Evolutionary conservation across 345 rosid species (phyloP).

Genomic region (Xanthoceras sorbifolium): DNA sequence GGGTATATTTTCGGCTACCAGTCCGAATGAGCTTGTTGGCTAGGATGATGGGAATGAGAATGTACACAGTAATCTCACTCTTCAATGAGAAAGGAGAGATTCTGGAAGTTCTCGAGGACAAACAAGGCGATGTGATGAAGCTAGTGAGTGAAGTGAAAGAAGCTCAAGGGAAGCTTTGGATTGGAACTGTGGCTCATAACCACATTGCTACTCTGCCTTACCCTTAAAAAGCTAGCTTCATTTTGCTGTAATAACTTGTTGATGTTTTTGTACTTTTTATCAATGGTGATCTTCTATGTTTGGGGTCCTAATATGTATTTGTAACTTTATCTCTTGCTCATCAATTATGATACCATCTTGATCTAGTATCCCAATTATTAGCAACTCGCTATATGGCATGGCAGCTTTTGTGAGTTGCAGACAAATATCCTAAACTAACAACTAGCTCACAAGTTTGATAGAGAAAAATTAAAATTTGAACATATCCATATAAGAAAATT

Average conservation of each 20-base stretch:
- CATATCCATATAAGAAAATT: too few relatives aligned
- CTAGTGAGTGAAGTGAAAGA: constrained; percentile 93
- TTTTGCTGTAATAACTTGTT: background rate
- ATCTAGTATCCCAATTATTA: too few relatives aligned
- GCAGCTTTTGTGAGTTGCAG: too few relatives aligned
- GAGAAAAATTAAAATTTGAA: too few relatives aligned
- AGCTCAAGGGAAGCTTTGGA: constrained; percentile 85
- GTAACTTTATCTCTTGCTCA: background rate
- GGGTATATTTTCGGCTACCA: constrained; percentile 75
- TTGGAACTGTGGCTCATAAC: constrained; percentile 96
- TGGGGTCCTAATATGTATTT: background rate
- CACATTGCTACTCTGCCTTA: constrained; percentile 84
- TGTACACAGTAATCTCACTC: constrained; percentile 80
- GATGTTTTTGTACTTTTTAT: background rate
- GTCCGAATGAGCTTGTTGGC: constrained; percentile 66
- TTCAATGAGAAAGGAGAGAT: constrained; percentile 64
- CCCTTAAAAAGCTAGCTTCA: constrained; percentile 31
- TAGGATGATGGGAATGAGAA: constrained; percentile 85
- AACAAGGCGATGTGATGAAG: constrained; percentile 81
- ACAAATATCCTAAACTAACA: too few relatives aligned
- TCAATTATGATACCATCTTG: background rate
- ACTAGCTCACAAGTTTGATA: too few relatives aligned
- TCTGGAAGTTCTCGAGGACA: constrained; percentile 85
- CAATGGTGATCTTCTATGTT: background rate
- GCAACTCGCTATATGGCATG: too few relatives aligned